Conservation (phyloP, 202 grass and related monocot genomes). For the Cymbopogon flexuosus region DNA sequence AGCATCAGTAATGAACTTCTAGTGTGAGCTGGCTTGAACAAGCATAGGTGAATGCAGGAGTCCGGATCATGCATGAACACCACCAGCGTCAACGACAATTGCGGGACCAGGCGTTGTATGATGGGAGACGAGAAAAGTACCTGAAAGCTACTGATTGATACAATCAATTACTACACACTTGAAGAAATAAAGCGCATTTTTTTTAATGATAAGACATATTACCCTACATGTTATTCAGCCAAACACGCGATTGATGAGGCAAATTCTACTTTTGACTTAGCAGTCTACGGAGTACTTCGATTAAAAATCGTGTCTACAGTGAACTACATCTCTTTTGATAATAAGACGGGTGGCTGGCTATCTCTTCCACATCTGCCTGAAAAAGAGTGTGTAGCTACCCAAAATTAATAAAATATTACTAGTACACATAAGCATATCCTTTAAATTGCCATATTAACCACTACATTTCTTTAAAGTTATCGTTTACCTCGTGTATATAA, state of each 20-base stretch:
- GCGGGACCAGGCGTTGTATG: neutral
- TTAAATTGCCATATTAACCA: neutral
- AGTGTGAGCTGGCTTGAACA: neutral
- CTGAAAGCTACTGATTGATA: conserved; percentile 15
- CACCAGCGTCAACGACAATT: conserved; percentile 9
- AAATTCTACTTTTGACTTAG: neutral
- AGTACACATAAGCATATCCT: neutral
- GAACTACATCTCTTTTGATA: neutral
- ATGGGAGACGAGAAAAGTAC: neutral
- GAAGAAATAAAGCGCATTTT: neutral
- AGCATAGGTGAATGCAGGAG: conserved; percentile 1
- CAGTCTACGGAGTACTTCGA: neutral
- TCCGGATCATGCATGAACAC: neutral
- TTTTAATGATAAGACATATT: neutral
- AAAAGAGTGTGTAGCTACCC: conserved; percentile 12
- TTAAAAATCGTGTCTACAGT: neutral
- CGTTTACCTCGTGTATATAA: neutral
- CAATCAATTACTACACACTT: neutral
- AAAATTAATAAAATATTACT: neutral
- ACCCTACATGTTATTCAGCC: neutral
- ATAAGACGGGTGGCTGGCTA: neutral
- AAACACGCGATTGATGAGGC: neutral
- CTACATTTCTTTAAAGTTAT: neutral
- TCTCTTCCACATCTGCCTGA: neutral
- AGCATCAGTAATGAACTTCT: neutral